These are phyloP conservation scores for Phytophthora melonis DNA, from an alignment of 352 stramenopile genomes.

Conservation along the genomic window DNA sequence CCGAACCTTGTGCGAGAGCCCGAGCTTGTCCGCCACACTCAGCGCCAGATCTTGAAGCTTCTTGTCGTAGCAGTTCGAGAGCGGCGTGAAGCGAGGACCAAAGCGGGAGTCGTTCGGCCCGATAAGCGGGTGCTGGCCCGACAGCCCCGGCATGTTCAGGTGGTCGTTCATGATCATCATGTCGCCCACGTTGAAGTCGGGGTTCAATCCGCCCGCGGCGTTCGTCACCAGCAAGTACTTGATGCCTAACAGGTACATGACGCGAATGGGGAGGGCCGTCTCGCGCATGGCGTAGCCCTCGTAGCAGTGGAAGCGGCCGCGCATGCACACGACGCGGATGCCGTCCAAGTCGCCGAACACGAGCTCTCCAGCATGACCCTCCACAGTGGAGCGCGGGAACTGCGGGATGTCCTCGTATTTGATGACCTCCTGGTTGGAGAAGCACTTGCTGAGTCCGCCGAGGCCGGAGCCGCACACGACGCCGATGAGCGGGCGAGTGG, in stretches of 20 bases:
- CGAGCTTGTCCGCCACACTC: conserved; percentile 81
- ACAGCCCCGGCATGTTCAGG: conserved; percentile 94
- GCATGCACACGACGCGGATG: conserved; percentile 93
- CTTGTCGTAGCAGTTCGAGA: conserved; percentile 95
- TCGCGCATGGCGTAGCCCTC: conserved; percentile 96
- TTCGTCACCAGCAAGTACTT: conserved; percentile 98
- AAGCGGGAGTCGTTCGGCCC: conserved; percentile 97
- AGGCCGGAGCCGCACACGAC: conserved; percentile 97
- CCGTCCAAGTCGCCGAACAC: conserved; percentile 94
- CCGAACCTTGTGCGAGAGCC: conserved; percentile 85
- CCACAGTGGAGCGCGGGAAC: conserved; percentile 94
- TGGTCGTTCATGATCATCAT: conserved; percentile 98
- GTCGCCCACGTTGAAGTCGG: conserved; percentile 95
- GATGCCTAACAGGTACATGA: conserved; percentile 96
- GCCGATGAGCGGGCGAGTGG: conserved; percentile 66
- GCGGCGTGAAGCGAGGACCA: conserved; percentile 95
- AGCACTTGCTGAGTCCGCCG: conserved; percentile 90
- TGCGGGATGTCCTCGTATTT: conserved; percentile 95
- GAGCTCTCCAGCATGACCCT: conserved; percentile 95
- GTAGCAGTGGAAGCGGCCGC: conserved; percentile 97
- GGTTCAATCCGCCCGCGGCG: conserved; percentile 95
- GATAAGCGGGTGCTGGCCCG: conserved; percentile 94
- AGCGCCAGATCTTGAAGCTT: conserved; percentile 87
- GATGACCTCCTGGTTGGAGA: conserved; percentile 91
- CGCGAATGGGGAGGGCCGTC: conserved; percentile 94